Conservation (phyloP, 495 filamentous ascomycete genomes). For the Xylaria curta region DNA sequence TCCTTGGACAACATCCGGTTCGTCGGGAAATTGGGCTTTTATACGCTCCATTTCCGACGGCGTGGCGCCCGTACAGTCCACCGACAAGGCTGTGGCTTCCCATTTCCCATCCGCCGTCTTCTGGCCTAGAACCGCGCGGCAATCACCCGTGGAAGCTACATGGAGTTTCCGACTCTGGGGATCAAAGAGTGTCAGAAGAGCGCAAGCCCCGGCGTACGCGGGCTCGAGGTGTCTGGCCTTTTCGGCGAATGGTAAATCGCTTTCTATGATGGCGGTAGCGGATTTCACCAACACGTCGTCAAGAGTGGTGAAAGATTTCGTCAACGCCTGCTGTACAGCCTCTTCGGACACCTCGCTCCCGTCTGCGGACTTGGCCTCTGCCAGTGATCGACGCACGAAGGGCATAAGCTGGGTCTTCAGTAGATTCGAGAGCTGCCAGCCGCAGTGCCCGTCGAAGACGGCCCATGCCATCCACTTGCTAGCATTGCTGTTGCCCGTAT, state of each 20-base stretch:
- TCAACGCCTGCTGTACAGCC: constrained; percentile 50
- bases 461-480: constrained; percentile 51
- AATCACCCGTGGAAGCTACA: constrained; percentile 66
- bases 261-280: constrained; percentile 44
- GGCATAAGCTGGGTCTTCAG: constrained; percentile 51
- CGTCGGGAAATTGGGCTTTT: constrained; percentile 62
- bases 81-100: constrained; percentile 57
- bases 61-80: constrained; percentile 66
- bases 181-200: constrained; percentile 64
- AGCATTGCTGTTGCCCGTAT: constrained; percentile 30
- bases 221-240: constrained; percentile 43
- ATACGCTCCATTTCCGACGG: constrained; percentile 58
- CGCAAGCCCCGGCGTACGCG: constrained; percentile 64
- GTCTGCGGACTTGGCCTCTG: constrained; percentile 33
- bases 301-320: constrained; percentile 54
- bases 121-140: constrained; percentile 65
- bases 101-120: constrained; percentile 53
- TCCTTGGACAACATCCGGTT: constrained; percentile 58
- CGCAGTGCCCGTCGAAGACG: constrained; percentile 59
- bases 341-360: constrained; percentile 33
- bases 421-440: constrained; percentile 51
- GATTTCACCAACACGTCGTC: constrained; percentile 57
- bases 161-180: constrained; percentile 53
- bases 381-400: constrained; percentile 46
- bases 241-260: constrained; percentile 34